These are phyloP conservation scores for Calonectria multiphialidica DNA, from an alignment of 2,329 filamentous ascomycete species.

Conservation along the genomic window DNA sequence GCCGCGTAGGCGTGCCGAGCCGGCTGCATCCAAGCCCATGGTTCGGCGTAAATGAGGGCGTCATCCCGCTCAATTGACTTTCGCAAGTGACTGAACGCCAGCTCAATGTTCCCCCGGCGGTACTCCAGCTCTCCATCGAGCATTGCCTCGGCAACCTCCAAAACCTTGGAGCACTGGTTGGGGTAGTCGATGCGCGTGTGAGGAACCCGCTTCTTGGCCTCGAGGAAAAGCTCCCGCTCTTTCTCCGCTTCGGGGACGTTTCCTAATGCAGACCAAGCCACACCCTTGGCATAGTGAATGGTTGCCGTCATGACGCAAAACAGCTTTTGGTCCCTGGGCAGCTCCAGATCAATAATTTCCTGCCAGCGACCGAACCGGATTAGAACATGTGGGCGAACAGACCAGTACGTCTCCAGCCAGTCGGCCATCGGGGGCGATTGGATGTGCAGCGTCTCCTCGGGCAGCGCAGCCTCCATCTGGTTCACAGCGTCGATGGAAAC, in stretches of 20 bases:
- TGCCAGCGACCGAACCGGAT: slow-evolving; percentile 80
- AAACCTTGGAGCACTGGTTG: slow-evolving; percentile 72
- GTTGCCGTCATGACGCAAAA: slow-evolving; percentile 77
- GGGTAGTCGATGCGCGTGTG: slow-evolving; percentile 73
- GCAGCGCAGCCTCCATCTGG: slow-evolving; percentile 70
- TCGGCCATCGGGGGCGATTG: slow-evolving; percentile 79
- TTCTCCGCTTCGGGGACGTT: slow-evolving; percentile 63
- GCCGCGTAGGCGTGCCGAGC: slow-evolving; percentile 77
- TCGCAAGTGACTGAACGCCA: slow-evolving; percentile 69
- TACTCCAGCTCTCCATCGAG: slow-evolving; percentile 80
- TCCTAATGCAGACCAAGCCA: slow-evolving; percentile 72
- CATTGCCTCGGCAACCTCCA: slow-evolving; percentile 73
- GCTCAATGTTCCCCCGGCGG: slow-evolving; percentile 67
- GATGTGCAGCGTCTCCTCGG: slow-evolving; percentile 58
- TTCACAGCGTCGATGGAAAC: slow-evolving; percentile 70
- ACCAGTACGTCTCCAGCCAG: slow-evolving; percentile 77
- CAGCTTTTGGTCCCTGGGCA: slow-evolving; percentile 68
- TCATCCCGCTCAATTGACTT: slow-evolving; percentile 70
- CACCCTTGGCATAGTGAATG: slow-evolving; percentile 74
- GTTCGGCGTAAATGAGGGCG: slow-evolving; percentile 75
- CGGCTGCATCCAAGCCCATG: slow-evolving; percentile 83
- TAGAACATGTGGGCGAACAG: slow-evolving; percentile 74
- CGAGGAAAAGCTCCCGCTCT: slow-evolving; percentile 62
- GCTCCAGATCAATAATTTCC: slow-evolving; percentile 66
- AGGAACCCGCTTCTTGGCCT: slow-evolving; percentile 64